Evolutionary conservation across 352 stramenopile genomes (phyloP).

Genomic region (Globisporangium abappressorium): DNA sequence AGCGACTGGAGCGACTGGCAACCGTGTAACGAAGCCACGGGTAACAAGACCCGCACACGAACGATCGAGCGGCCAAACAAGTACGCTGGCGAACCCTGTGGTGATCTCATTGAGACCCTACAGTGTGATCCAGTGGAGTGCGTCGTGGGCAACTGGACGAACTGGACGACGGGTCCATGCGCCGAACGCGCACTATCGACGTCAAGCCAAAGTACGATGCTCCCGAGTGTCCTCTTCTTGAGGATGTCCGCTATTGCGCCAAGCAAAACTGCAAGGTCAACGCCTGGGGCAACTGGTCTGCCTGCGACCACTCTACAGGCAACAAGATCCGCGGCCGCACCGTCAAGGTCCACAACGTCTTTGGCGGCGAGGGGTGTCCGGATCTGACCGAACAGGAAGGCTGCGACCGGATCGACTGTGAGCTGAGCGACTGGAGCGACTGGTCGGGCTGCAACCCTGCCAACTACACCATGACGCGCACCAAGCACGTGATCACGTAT

Average conservation of each 20-base stretch:
- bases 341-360: slow-evolving; percentile 32
- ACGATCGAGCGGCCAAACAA: slow-evolving; percentile 16
- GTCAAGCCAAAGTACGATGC: slow-evolving; percentile 33
- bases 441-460: slow-evolving; percentile 47
- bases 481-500: slow-evolving; percentile 23
- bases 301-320: slow-evolving; percentile 32
- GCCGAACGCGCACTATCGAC: slow-evolving; percentile 35
- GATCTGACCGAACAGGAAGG: slow-evolving; percentile 16
- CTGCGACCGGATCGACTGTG: slow-evolving; percentile 44
- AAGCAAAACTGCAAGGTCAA: slow-evolving; percentile 49
- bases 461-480: slow-evolving; percentile 30
- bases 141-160: slow-evolving; percentile 38
- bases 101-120: slow-evolving; percentile 18
- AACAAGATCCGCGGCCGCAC: slow-evolving; percentile 30
- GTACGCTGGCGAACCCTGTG: slow-evolving; percentile 25
- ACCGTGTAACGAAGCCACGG: slow-evolving; percentile 36
- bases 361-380: slow-evolving; percentile 28
- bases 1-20: slow-evolving; percentile 38
- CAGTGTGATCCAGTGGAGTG: slow-evolving; percentile 41
- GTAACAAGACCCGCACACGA: slow-evolving; percentile 42
- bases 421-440: slow-evolving; percentile 38
- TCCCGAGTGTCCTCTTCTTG: slow-evolving; percentile 33
- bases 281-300: slow-evolving; percentile 47
- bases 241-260: slow-evolving; percentile 31
- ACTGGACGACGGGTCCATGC: slow-evolving; percentile 38